Evolutionary conservation across 805 yeast species (phyloP).

Genomic region (Dipodascus albidus): DNA sequence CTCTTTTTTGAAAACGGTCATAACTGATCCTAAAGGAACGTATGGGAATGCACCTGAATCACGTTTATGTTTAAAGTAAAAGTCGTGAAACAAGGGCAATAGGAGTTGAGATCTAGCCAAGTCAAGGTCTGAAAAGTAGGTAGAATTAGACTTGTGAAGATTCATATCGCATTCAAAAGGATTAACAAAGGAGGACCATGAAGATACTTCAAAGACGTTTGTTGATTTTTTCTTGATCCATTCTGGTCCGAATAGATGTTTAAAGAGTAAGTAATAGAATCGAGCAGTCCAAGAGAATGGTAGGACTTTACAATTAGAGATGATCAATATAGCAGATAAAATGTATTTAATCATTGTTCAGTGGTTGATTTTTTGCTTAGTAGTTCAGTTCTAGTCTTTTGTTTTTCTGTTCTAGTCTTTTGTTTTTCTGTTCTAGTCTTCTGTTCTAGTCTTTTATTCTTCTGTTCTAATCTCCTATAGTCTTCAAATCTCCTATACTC

Average conservation of each 20-base stretch:
- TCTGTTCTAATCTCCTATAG: background rate
- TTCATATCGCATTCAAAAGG: conserved; percentile 78
- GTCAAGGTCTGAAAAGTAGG: conserved; percentile 76
- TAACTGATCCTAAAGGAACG: conserved; percentile 68
- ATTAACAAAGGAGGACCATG: conserved; percentile 46
- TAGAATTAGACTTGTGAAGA: conserved; percentile 77
- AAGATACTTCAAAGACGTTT: conserved; percentile 31
- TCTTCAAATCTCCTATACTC: background rate
- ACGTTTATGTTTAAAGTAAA: conserved; percentile 34
- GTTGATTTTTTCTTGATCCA: too few relatives aligned
- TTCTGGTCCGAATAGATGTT: conserved; percentile 27
- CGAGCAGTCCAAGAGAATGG: conserved; percentile 59
- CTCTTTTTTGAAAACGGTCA: conserved; percentile 58
- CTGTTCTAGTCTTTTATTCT: background rate
- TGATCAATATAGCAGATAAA: conserved; percentile 16
- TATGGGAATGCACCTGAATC: conserved; percentile 37
- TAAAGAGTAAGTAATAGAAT: conserved; percentile 40
- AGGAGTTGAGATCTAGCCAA: conserved; percentile 59
- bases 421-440: background rate
- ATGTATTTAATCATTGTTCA: conserved; percentile 1
- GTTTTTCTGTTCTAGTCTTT: background rate
- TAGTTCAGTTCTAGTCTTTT: too few relatives aligned
- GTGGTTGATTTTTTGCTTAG: background rate
- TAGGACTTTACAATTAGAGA: conserved; percentile 46
- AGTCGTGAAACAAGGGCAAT: conserved; percentile 43